These are phyloP conservation scores for Nakataea oryzae DNA, from an alignment of 2,329 filamentous ascomycete species.

Conservation along the genomic window DNA sequence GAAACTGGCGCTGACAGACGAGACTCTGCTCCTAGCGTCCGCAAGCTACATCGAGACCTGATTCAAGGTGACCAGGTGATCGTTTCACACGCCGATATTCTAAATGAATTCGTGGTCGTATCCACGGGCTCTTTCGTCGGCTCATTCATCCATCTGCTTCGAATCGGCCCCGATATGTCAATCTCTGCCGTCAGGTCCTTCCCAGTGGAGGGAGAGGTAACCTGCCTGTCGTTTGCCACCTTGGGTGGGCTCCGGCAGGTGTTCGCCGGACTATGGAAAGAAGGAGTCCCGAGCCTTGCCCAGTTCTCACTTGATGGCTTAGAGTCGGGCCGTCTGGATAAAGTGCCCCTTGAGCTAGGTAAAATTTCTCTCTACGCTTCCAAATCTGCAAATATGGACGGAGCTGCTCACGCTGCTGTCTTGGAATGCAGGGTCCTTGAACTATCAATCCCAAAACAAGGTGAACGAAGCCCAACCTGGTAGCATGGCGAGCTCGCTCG, in stretches of 20 bases:
- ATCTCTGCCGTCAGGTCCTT: slow-evolving; percentile 19
- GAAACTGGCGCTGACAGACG: not conserved
- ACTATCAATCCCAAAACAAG: not conserved
- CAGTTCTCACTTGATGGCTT: slow-evolving; percentile 13
- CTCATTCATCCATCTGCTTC: slow-evolving; percentile 29
- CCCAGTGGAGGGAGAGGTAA: slow-evolving; percentile 34
- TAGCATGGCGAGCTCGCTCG: slow-evolving; percentile 11
- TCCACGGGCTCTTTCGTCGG: slow-evolving; percentile 24
- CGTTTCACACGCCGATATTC: slow-evolving; percentile 32
- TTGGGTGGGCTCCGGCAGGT: slow-evolving; percentile 16
- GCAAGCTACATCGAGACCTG: slow-evolving; percentile 1
- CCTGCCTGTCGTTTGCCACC: slow-evolving; percentile 29
- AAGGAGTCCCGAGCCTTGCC: slow-evolving; percentile 21
- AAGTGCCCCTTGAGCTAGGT: slow-evolving; percentile 14
- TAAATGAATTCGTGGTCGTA: slow-evolving; percentile 27
- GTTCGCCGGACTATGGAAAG: slow-evolving; percentile 22
- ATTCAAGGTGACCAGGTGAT: not conserved
- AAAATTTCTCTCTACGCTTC: slow-evolving; percentile 4
- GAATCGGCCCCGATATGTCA: slow-evolving; percentile 14
- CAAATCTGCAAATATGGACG: not conserved
- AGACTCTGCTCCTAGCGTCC: not conserved
- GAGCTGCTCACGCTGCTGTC: not conserved
- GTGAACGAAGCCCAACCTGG: not conserved
- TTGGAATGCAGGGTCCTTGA: not conserved
- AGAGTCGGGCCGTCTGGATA: not conserved